A percentile compares a stretch with the other conserved stretches of the same genome.
phyloP scores from a whole-genome alignment of 192 early-diverging fungal genomes.

The Haplosporangium gracile region DNA sequence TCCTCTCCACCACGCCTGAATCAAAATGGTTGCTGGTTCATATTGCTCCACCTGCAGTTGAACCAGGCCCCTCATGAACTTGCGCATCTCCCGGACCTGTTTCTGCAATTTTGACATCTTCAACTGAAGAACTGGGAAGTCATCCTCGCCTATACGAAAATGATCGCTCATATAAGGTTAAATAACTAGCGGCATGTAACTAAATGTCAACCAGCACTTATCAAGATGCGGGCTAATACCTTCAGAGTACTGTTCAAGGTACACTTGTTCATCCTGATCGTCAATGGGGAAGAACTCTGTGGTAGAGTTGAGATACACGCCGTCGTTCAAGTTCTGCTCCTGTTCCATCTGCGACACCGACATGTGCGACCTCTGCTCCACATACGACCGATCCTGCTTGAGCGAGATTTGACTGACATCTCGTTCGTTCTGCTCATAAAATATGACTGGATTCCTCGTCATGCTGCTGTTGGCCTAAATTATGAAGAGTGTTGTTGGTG shows the following conservation, averaged over 20 bases:
- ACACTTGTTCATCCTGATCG: constrained; percentile 53
- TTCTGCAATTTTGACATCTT: constrained; percentile 52
- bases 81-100: constrained; percentile 55
- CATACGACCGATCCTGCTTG: constrained; percentile 38
- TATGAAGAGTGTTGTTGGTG: not conserved
- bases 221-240: constrained; percentile 8
- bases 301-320: constrained; percentile 39
- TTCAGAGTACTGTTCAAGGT: constrained; percentile 49
- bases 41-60: constrained; percentile 53
- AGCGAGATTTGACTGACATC: constrained; percentile 23
- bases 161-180: not conserved
- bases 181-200: not conserved
- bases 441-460: not conserved
- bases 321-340: constrained; percentile 22
- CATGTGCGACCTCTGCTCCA: constrained; percentile 33
- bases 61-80: constrained; percentile 50
- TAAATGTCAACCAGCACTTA: too few relatives aligned
- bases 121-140: constrained; percentile 40
- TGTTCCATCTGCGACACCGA: constrained; percentile 16
- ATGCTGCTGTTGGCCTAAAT: constrained; percentile 7
- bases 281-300: constrained; percentile 53
- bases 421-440: constrained; percentile 9
- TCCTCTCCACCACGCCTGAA: constrained; percentile 56
- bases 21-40: constrained; percentile 53
- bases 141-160: constrained; percentile 27